phyloP scores from a whole-genome alignment of 257 asterid genomes.

The Fraxinus quadrangulata region DNA sequence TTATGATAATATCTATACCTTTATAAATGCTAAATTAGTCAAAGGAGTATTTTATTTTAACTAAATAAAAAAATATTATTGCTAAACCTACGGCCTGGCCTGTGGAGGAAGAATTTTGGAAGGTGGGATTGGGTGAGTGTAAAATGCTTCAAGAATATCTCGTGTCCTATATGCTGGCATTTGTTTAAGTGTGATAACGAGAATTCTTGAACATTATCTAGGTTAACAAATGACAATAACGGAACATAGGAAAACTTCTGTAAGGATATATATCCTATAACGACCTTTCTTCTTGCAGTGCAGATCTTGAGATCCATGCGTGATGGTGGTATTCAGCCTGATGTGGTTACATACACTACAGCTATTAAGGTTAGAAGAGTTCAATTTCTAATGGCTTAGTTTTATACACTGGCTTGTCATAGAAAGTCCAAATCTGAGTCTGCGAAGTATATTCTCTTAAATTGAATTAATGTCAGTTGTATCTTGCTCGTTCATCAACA shows the following conservation, averaged over 20 bases:
- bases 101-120: background rate
- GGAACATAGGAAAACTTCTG: background rate
- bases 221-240: background rate
- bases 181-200: background rate
- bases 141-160: conserved; percentile 12
- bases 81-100: background rate
- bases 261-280: background rate
- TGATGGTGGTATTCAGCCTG: conserved; percentile 83
- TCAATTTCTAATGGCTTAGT: conserved; percentile 20
- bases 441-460: conserved; percentile 8
- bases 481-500: conserved; percentile 44
- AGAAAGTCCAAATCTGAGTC: conserved; percentile 12
- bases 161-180: conserved; percentile 15
- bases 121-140: background rate
- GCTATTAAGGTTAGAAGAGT: conserved; percentile 71
- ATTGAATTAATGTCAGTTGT: conserved; percentile 4
- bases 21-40: background rate
- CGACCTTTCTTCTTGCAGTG: conserved; percentile 35
- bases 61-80: background rate
- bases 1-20: conserved; percentile 7
- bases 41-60: background rate
- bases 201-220: background rate
- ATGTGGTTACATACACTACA: conserved; percentile 83
- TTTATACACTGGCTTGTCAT: conserved; percentile 11
- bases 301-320: conserved; percentile 85